A percentile compares a stretch with the other conserved stretches of the same genome.
Evolutionary conservation across 129 eudicot species (phyloP).

Genomic region (Chrysanthemum makinoi): DNA sequence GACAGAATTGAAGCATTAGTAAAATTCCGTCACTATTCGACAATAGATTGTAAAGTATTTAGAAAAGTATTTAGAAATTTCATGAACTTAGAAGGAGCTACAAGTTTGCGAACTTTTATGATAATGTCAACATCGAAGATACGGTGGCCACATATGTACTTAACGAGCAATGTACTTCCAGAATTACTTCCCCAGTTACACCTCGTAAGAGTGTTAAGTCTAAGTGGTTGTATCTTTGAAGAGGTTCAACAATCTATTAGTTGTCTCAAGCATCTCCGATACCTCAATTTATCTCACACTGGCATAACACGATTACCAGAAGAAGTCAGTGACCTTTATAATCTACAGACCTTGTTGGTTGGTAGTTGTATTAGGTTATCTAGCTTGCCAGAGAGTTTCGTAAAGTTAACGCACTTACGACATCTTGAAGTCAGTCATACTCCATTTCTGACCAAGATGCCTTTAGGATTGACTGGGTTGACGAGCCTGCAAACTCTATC

Average conservation of each 20-base stretch:
- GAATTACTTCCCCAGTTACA: neutral
- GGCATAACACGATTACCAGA: neutral
- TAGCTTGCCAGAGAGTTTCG: neutral
- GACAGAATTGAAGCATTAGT: neutral
- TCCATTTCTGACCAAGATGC: neutral
- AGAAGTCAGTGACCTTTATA: neutral
- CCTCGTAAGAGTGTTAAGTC: neutral
- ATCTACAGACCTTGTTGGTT: neutral
- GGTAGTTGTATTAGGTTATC: neutral
- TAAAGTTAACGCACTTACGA: neutral
- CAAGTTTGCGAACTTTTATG: neutral
- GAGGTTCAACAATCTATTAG: neutral
- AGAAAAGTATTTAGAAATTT: neutral
- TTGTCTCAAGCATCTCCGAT: neutral
- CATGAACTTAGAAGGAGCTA: neutral
- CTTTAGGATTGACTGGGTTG: neutral
- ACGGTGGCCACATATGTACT: too few species aligned
- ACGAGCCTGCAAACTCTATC: neutral
- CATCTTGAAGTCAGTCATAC: neutral
- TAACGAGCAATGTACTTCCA: neutral
- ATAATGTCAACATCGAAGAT: too few species aligned
- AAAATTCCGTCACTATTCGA: neutral
- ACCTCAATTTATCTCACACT: neutral
- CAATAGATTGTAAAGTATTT: neutral
- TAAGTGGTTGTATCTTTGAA: neutral